Evolutionary conservation across 1,284 basidiomycete species (phyloP), one percentile per base, ranked within the genome.

Genomic region (Cutaneotrichosporon cutaneum): DNA sequence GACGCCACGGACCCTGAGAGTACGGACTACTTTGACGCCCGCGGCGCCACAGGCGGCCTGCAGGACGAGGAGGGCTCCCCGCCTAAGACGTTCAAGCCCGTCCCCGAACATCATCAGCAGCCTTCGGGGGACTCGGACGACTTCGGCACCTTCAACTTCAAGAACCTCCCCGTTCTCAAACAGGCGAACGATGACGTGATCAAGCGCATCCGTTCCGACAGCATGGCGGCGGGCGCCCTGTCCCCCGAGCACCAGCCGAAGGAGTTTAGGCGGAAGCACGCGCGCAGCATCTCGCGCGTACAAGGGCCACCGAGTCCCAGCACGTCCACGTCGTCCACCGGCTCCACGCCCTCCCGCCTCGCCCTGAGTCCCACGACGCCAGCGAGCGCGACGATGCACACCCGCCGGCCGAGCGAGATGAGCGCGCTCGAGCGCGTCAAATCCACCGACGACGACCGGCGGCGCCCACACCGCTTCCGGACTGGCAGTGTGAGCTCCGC

Each of bases 131-230:
- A 53, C 13, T 53, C 73, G 26, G 92, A 95, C 70, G 95, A 98
- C 71, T 99, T 99, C 80, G 96, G 96, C 32, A 88, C 93, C 0
- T 99, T 99, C 82, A 94, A 88, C 77, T 99, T 94, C 86, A 98
- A 98, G 84, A 99, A 99, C 73, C 78, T 98, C 53, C 93, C 94
- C 0, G 87, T 98, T 11, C 82, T 99, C 75, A 99, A 99, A 82
- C 94, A 98, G 79, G 94, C 93, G 24, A 99, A 99, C 77, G 96
- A 99, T 79, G 94, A 99, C 76, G 89, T 99, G 68, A 96, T 99
- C 72, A 87, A 92, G 61, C 95, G 96, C 80, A 85, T 99, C 76
- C 76, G 80, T 11, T 75, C 75, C 35, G 83, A 84, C 59, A 80
- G 79, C 44, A 69, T 78, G 60, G 69, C 68, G 0, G 71, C 56